phyloP scores from a whole-genome alignment of 2,329 filamentous ascomycete species.

The Amesomyces nigricolor region DNA sequence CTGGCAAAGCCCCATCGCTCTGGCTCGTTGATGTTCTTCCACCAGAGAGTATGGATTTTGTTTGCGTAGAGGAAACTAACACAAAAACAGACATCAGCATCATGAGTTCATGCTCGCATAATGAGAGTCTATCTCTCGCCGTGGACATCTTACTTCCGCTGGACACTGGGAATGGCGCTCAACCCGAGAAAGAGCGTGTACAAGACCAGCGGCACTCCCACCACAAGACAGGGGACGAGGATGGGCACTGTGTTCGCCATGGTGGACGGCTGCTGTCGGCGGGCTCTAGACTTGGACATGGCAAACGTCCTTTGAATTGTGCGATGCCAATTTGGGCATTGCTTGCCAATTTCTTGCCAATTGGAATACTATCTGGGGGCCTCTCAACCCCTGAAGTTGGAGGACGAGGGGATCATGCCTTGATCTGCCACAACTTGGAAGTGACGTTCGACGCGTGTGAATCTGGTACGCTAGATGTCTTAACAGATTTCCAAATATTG shows the following conservation, averaged over 20 bases:
- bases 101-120: background rate
- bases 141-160: conserved; percentile 63
- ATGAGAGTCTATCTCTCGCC: no score
- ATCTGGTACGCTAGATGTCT: no score
- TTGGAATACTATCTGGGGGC: no score
- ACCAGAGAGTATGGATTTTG: conserved; percentile 66
- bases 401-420: no score
- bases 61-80: conserved; percentile 76
- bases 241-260: conserved; percentile 23
- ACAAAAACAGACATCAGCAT: background rate
- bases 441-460: no score
- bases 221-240: conserved; percentile 45
- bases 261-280: background rate
- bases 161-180: conserved; percentile 63
- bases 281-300: background rate
- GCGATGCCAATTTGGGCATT: no score
- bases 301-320: background rate
- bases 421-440: no score
- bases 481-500: no score
- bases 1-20: conserved; percentile 83
- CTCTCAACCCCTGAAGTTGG: no score
- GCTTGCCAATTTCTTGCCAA: no score
- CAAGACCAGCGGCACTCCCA: conserved; percentile 54
- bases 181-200: conserved; percentile 64
- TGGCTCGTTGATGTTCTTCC: conserved; percentile 57